A percentile compares a stretch with the other conserved stretches of the same genome.
These are phyloP conservation scores for Coemansia sp. DNA, from an alignment of 192 early-diverging fungal genomes.

Conservation along the genomic window DNA sequence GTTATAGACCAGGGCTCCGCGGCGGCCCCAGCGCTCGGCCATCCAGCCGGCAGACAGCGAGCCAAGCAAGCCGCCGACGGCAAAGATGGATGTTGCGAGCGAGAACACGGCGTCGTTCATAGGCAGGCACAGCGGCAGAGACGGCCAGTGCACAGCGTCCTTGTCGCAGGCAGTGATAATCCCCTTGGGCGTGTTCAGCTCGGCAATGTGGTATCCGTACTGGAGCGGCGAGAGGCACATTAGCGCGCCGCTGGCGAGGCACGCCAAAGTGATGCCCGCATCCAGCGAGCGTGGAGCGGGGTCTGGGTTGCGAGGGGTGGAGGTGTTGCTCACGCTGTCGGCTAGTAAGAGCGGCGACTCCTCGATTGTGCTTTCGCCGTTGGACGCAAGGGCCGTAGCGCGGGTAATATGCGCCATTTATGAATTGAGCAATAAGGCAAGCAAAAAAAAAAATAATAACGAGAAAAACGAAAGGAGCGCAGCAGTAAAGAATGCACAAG, in stretches of 20 bases:
- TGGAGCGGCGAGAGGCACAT: slow-evolving; percentile 52
- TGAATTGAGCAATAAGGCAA: neutral
- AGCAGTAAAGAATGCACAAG: neutral
- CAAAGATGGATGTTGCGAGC: slow-evolving; percentile 44
- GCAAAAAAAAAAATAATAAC: too few relatives aligned
- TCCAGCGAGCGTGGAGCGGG: slow-evolving; percentile 20
- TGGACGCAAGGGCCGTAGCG: neutral
- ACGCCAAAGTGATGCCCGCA: slow-evolving; percentile 43
- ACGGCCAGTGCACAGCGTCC: slow-evolving; percentile 12
- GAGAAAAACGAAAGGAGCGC: slow-evolving; percentile 1
- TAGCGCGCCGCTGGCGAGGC: slow-evolving; percentile 29
- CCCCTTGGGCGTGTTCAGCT: slow-evolving; percentile 55
- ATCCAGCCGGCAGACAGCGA: slow-evolving; percentile 69
- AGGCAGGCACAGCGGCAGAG: slow-evolving; percentile 67
- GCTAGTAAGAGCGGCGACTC: slow-evolving; percentile 43
- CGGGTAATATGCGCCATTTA: slow-evolving; percentile 2
- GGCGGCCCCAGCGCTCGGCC: slow-evolving; percentile 72
- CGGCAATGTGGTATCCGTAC: slow-evolving; percentile 57
- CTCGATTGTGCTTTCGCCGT: slow-evolving; percentile 17
- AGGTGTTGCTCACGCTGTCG: neutral
- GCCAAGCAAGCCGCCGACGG: slow-evolving; percentile 62
- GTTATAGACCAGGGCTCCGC: slow-evolving; percentile 66
- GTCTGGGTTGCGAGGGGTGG: neutral
- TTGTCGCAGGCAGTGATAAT: slow-evolving; percentile 47
- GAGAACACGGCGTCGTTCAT: slow-evolving; percentile 70